Evolutionary conservation across 768 basidiomycete genomes (phyloP).

Genomic region (Lepiota brunneoincarnata): DNA sequence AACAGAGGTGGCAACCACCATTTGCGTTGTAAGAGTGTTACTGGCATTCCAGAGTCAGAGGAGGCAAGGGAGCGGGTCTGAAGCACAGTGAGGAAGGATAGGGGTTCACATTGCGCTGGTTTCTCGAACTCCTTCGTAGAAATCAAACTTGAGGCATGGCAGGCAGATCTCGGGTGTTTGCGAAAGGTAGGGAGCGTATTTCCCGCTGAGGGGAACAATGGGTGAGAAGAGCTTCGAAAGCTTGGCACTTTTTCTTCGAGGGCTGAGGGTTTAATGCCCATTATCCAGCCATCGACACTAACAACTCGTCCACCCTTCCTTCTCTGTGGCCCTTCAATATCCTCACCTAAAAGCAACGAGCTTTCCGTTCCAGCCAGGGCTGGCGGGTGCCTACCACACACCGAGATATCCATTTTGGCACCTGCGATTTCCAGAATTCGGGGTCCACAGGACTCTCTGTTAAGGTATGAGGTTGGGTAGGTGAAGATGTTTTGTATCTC

Average conservation of each 20-base stretch:
- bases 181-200: too few relatives aligned
- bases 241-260: constrained; percentile 88
- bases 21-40: constrained; percentile 60
- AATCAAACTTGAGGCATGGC: constrained; percentile 70
- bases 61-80: constrained; percentile 72
- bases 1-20: constrained; percentile 66
- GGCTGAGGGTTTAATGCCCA: constrained; percentile 75
- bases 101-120: constrained; percentile 64
- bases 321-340: constrained; percentile 51
- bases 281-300: constrained; percentile 70
- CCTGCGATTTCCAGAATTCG: constrained; percentile 69
- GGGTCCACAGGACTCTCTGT: constrained; percentile 67
- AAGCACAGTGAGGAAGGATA: neutral
- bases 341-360: constrained; percentile 40
- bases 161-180: constrained; percentile 72
- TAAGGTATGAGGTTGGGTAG: neutral
- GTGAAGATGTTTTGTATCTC: constrained; percentile 62
- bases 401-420: constrained; percentile 41
- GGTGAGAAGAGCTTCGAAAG: constrained; percentile 83
- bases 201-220: constrained; percentile 66
- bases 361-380: neutral
- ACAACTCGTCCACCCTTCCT: constrained; percentile 81
- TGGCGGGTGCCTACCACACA: neutral
- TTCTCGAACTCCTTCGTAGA: constrained; percentile 84
- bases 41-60: constrained; percentile 68